Evolutionary conservation across 257 asterid species (phyloP), one percentile per base, ranked within the genome.

Genomic region (Fraxinus quadrangulata): DNA sequence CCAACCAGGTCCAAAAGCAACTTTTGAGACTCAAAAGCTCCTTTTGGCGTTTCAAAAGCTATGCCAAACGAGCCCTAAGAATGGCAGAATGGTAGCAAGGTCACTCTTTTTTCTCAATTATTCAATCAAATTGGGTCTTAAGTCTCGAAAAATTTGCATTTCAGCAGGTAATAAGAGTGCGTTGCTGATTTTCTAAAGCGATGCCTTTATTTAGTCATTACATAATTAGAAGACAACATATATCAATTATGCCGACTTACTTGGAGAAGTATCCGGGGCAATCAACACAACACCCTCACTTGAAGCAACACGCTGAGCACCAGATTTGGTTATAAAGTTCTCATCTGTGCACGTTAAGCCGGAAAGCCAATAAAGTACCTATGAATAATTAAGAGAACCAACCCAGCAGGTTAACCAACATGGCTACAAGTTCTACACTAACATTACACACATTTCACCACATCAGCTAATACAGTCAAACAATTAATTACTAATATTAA

Each of bases 351-450:
- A 96, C 17, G 99, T 66, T 75, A 96, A 94, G 65, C 99, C 99
- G 47, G 99, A 93, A 75, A 93, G 97, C 96, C 97, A 96, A 90
- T 96, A 96, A 61, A 96, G 97, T 59, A 93, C 96, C 99, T 89
- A 45, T 1, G 2, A 59, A 74, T 61, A 31, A 68, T 37, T 8
- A 51, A 75, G 73, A 5, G 34, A 76, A 73, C 70, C 21, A 61
- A n/a, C 6, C 39, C 65, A 42, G 45, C 16, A 69, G 69, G 40
- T 34, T 23, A 69, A 39, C 14, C 21, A 45, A 75, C 33, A 1
- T 0, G 34, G 69, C 33, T 23, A 63, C 69, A 63, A 4, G 45
- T n/a, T 36, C 67, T 16, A 74, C 21, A 51, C 23, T 63, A 47
- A 17, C 56, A 47, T 17, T 14, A 13, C 47, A 21, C 4, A 1